Base-by-base conservation (phyloP, 1,139 yeast species). In the Hyphopichia buzzinii region DNA sequence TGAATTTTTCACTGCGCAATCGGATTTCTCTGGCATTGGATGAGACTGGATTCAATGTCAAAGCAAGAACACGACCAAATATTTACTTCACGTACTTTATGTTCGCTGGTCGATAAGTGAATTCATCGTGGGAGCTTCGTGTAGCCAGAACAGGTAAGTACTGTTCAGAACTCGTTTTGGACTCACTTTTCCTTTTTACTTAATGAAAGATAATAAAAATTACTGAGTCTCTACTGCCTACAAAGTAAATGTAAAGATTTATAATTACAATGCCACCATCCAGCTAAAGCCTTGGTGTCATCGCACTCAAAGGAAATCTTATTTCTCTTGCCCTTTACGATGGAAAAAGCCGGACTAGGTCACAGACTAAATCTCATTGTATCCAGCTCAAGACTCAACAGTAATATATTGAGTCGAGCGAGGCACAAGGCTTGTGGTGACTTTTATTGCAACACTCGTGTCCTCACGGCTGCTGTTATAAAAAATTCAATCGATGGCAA, bases 281-380 rank as follows among this genome's bases (percentile, higher is more conserved):
- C 71, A 72, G 66, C 46, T 36, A 26, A 33, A 48, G 50, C 73
- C 74, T 64, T 70, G 82, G 75, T 71, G 79, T 59, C 67, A 75
- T 70, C 87, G 90, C 75, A 83, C 89, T 83, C 90, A 83, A 82
- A 79, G 67, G 59, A 63, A 78, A 70, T 73, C 79, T 55, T 57
- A 35, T 78, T 58, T 39, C 43, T 82, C 40, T 81, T 54, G 85
- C 89, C 89, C 74, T 57, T 76, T 81, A 59, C 67, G 39, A 33
- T n/a, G 16, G 4, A 11, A 37, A 12, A 8, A 35, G 21, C 30
- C 26, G 24, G 21, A 31, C 13, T 30, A 11, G 12, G 75, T 75
- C 70, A 74, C 76, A 27, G 34, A 38, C 17, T 28, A 31, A 27
- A 19, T 26, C 30, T 12, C 35, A 38, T 38, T 43, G 64, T 42